A percentile compares a stretch with the other conserved stretches of the same genome.
phyloP scores from a whole-genome alignment of 1,139 yeast genomes.

The Kluyveromyces sp. region DNA sequence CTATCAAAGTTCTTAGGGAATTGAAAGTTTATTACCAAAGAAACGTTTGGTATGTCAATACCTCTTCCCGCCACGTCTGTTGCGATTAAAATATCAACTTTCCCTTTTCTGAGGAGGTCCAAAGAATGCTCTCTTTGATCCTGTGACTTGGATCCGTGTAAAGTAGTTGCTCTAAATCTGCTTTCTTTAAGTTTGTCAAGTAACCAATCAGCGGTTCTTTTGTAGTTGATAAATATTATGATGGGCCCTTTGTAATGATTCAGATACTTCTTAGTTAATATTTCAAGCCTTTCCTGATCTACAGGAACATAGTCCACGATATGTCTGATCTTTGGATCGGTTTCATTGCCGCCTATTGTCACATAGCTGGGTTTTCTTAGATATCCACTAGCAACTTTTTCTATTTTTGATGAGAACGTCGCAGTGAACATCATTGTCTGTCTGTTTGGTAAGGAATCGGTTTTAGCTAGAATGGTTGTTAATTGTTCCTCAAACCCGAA shows the following conservation, averaged over 20 bases:
- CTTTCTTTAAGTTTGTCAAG: slow-evolving; percentile 41
- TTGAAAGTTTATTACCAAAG: slow-evolving; percentile 79
- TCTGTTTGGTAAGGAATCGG: slow-evolving; percentile 36
- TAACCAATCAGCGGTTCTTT: slow-evolving; percentile 62
- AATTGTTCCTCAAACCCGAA: slow-evolving; percentile 88
- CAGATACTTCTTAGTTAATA: slow-evolving; percentile 16
- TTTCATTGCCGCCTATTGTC: slow-evolving; percentile 59
- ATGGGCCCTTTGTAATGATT: slow-evolving; percentile 45
- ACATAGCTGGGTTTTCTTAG: slow-evolving; percentile 56
- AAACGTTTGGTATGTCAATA: slow-evolving; percentile 81
- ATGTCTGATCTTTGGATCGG: slow-evolving; percentile 37
- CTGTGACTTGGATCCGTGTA: slow-evolving; percentile 87
- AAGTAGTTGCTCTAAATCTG: slow-evolving; percentile 48
- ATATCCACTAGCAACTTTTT: slow-evolving; percentile 56
- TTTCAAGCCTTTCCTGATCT: slow-evolving; percentile 39
- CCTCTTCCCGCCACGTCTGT: slow-evolving; percentile 99
- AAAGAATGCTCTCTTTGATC: slow-evolving; percentile 81
- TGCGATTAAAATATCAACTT: slow-evolving; percentile 90
- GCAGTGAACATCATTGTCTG: slow-evolving; percentile 91
- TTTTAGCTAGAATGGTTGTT: slow-evolving; percentile 45
- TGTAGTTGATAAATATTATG: slow-evolving; percentile 76
- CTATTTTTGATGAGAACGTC: slow-evolving; percentile 74
- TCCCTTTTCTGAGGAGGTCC: slow-evolving; percentile 78
- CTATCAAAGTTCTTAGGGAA: slow-evolving; percentile 74
- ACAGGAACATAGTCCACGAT: slow-evolving; percentile 43